Percentiles rank a stretch among this genome's conserved stretches.
Evolutionary conservation across 2,329 filamentous ascomycete genomes (phyloP).

Genomic region (Zymoseptoria crescenta): DNA sequence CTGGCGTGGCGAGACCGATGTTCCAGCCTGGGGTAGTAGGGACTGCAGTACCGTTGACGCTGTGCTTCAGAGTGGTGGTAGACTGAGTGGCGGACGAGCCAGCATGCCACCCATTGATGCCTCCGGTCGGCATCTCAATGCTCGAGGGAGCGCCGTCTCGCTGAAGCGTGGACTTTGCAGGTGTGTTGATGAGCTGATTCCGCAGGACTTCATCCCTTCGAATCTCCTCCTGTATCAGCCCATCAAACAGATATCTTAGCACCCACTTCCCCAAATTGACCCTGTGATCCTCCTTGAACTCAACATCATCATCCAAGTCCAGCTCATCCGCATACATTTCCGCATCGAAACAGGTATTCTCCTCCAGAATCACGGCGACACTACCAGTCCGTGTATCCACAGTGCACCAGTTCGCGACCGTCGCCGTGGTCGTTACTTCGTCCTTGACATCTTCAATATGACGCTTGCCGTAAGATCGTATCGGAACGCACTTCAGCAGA

Average conservation of each 20-base stretch:
- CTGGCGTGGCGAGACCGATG: constrained; percentile 53
- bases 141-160: constrained; percentile 53
- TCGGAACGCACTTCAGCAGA: constrained; percentile 75
- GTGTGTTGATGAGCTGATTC: constrained; percentile 56
- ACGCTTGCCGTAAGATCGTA: constrained; percentile 87
- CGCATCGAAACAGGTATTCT: constrained; percentile 93
- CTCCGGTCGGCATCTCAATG: constrained; percentile 47
- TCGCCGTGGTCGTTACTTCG: constrained; percentile 78
- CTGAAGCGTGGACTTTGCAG: constrained; percentile 49
- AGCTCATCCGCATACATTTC: constrained; percentile 95
- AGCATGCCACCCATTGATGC: constrained; percentile 37
- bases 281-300: constrained; percentile 87
- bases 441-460: constrained; percentile 88
- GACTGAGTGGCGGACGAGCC: constrained; percentile 36
- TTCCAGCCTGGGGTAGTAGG: constrained; percentile 66
- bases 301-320: constrained; percentile 60
- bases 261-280: constrained; percentile 98
- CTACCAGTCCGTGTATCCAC: constrained; percentile 90
- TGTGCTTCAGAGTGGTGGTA: constrained; percentile 49
- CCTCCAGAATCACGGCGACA: constrained; percentile 82
- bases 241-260: constrained; percentile 81
- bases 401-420: constrained; percentile 91
- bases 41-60: constrained; percentile 54
- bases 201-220: constrained; percentile 68
- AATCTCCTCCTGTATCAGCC: constrained; percentile 84